Conservation (phyloP, 139 green algal genomes). For the Coccomyxa sp. region DNA sequence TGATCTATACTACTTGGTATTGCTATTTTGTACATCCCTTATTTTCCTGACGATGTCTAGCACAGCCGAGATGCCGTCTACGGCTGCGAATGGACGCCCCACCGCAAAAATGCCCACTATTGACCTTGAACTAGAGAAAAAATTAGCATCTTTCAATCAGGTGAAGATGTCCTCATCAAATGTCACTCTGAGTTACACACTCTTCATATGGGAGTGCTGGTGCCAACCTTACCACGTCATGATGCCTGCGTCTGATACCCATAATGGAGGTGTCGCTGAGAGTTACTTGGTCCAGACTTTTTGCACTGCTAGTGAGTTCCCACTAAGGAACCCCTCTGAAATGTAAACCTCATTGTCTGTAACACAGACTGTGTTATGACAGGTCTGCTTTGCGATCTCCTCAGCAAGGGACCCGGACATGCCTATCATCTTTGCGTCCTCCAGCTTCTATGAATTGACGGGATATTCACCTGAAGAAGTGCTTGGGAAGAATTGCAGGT, state of each 20-base stretch:
- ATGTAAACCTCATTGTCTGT: neutral
- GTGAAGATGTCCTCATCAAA: too few species aligned
- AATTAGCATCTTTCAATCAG: neutral
- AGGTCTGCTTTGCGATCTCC: neutral
- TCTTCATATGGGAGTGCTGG: neutral
- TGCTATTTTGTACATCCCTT: neutral
- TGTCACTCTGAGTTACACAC: neutral
- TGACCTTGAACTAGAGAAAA: neutral
- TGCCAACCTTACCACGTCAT: neutral
- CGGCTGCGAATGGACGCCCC: neutral
- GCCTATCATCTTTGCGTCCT: constrained; percentile 51
- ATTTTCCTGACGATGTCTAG: neutral
- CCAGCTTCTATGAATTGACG: constrained; percentile 49
- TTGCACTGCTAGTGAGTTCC: too few species aligned
- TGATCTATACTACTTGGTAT: neutral
- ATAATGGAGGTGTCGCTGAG: too few species aligned
- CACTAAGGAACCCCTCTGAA: neutral
- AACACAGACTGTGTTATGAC: neutral
- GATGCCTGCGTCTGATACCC: neutral
- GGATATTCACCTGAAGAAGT: constrained; percentile 56
- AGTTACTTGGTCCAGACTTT: too few species aligned
- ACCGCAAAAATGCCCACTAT: neutral
- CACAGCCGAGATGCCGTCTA: neutral
- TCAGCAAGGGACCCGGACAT: constrained; percentile 28
- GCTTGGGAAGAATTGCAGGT: constrained; percentile 43